phyloP scores from a whole-genome alignment of 2,329 filamentous ascomycete genomes.

The Colletotrichum simmondsii region DNA sequence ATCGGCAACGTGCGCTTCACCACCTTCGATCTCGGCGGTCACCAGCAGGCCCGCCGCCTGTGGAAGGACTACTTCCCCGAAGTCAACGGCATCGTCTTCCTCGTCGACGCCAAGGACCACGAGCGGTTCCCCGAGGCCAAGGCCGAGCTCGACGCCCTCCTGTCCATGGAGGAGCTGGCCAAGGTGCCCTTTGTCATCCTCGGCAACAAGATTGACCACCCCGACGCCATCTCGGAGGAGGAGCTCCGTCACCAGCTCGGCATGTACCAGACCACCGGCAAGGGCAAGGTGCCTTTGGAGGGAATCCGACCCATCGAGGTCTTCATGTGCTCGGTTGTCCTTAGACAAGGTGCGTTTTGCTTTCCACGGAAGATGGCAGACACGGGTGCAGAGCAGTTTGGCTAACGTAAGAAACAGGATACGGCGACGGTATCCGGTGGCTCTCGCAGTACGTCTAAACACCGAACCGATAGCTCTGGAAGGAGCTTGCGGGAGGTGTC shows the following conservation, averaged over 20 bases:
- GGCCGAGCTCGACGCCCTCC: conserved; percentile 93
- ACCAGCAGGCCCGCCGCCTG: conserved; percentile 92
- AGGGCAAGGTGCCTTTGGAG: conserved; percentile 93
- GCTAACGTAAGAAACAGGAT: conserved; percentile 61
- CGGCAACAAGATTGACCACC: conserved; percentile 99
- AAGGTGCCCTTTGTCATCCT: conserved; percentile 97
- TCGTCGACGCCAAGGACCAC: conserved; percentile 96
- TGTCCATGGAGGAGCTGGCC: conserved; percentile 95
- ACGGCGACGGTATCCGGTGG: conserved; percentile 92
- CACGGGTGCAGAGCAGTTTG: background rate
- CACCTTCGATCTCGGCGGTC: conserved; percentile 92
- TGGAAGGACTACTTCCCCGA: conserved; percentile 99
- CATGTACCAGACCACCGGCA: conserved; percentile 95
- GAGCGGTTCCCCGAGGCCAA: conserved; percentile 95
- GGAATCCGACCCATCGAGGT: conserved; percentile 95
- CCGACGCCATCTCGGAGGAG: conserved; percentile 93
- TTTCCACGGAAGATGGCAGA: background rate
- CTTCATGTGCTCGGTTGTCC: conserved; percentile 99
- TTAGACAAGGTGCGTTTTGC: conserved; percentile 81
- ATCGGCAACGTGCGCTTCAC: conserved; percentile 96
- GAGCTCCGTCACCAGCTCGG: conserved; percentile 92
- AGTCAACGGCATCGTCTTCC: conserved; percentile 96
- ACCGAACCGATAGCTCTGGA: conserved; percentile 9
- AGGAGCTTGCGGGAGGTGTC: conserved; percentile 21
- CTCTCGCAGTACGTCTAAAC: conserved; percentile 88